Base-by-base conservation (phyloP, 345 rosid species). In the Eucalyptus viminalis region DNA sequence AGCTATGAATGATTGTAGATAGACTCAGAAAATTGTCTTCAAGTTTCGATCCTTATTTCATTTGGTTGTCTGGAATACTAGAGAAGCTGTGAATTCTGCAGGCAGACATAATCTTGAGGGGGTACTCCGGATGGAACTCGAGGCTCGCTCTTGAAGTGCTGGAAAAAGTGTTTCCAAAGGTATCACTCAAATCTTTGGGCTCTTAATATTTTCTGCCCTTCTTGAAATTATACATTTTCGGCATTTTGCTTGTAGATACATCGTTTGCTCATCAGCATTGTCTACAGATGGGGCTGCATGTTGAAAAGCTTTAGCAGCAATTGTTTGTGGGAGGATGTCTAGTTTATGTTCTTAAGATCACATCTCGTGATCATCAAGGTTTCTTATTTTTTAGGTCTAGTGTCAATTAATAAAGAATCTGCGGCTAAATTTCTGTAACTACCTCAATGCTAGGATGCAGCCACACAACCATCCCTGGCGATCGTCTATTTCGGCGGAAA, bases 401-500 rank as follows among this genome's bases (percentile, higher is more conserved):
- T 21, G 54, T 80, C 44, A 21, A 37, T 11, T 43, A 13, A 37
- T 37, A 14, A 62, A 40, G 34, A 45, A 72, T 47, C 49, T 29
- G n/a, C 3, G 43, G 43, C 83, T 40, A 14, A 88, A 44, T 60
- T 56, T 27, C 21, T 21, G 31, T 86, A 22, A 85, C 45, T 51
- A 34, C 49, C 37, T 47, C 22, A 47, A 11, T 81, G 80, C 62
- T 14, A 97, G 99, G 94, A 94, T 90, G 96, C 95, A 92, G 85
- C 88, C 14, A 88, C 89, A 60, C 99, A 97, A 88, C 99, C 99
- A 76, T 92, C 97, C 11, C 90, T 97, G 93, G 98, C 97, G 89
- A 94, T 97, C 54, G 97, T 97, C 51, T 97, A 97, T 92, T 97
- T 97, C 47, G 99, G 99, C 87, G 99, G 99, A 72, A 97, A 97